Evolutionary conservation across 2,329 filamentous ascomycete genomes (phyloP).

Genomic region (Aplosporella prunicola): DNA sequence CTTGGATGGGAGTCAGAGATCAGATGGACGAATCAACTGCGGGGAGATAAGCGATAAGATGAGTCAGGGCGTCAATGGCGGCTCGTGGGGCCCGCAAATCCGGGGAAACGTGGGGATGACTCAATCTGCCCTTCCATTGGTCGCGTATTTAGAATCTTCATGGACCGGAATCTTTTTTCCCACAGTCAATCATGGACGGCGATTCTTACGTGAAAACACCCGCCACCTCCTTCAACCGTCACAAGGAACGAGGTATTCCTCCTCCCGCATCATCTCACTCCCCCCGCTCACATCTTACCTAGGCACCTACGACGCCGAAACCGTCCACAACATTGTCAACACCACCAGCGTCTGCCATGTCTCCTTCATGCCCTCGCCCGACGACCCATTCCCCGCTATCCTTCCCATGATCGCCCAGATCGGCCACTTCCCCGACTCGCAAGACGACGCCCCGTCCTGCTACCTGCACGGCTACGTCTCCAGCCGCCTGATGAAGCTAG

Average conservation of each 20-base stretch:
- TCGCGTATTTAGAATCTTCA: no score
- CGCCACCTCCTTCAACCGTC: slow-evolving; percentile 50
- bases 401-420: slow-evolving; percentile 83
- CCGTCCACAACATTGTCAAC: slow-evolving; percentile 70
- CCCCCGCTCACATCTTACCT: not conserved
- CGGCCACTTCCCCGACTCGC: slow-evolving; percentile 53
- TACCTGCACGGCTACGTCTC: slow-evolving; percentile 83
- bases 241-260: slow-evolving; percentile 51
- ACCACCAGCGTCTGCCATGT: slow-evolving; percentile 65
- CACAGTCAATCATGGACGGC: slow-evolving; percentile 4
- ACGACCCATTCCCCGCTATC: slow-evolving; percentile 62
- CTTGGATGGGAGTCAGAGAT: no score
- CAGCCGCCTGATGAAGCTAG: slow-evolving; percentile 63
- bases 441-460: slow-evolving; percentile 49
- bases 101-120: no score
- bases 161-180: no score
- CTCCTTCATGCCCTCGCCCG: slow-evolving; percentile 55
- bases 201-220: slow-evolving; percentile 53
- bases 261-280: not conserved
- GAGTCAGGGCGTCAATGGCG: no score
- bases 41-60: no score
- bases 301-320: slow-evolving; percentile 63
- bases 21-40: no score
- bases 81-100: no score
- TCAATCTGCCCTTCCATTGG: no score